Base-by-base conservation (phyloP, 1,284 basidiomycete species). In the Coniferiporia sulphurascens region DNA sequence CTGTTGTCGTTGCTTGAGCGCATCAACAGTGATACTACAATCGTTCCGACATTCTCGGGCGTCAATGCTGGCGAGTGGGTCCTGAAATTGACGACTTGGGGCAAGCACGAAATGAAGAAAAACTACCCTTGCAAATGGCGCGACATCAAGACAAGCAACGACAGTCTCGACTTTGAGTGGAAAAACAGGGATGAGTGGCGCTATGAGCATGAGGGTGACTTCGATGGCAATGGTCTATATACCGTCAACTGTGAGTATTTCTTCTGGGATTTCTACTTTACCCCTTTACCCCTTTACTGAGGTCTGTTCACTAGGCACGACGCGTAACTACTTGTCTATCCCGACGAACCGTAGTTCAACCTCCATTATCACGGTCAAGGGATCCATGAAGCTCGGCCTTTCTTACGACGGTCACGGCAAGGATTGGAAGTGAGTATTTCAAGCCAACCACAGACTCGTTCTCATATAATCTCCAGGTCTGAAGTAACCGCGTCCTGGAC, bases 11-110 rank as follows among this genome's bases (percentile, higher is more conserved):
- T 67, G n/a, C 66, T 73, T 19, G 60, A 67, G 17, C 59, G 60
- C 35, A 56, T 73, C 63, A 73, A 73, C 60, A 65, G 64, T 1
- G 59, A 64, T 44, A 73, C 71, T 7, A 72, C 72, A n/a, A 62
- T 73, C 54, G 65, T 73, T 12, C 69, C 71, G 15, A 55, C 63
- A 21, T 69, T 69, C 55, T 61, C 67, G 21, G 68, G 68, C 41
- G 64, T 69, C 36, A 55, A 68, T 22, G 65, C 65, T 56, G 69
- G 66, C 22, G 65, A 64, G 34, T 69, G 70, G 64, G 61, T 66
- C 21, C 60, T 71, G 36, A 61, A 66, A n/a, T 61, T 72, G 15
- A 65, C 63, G 32, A 66, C 65, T 1, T 72, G 70, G 71, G 65
- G 63, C 8, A 60, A 70, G 34, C 67, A 70, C 59, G 58, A 64